phyloP scores from a whole-genome alignment of 768 basidiomycete species.

The Lentinula raphanica region DNA sequence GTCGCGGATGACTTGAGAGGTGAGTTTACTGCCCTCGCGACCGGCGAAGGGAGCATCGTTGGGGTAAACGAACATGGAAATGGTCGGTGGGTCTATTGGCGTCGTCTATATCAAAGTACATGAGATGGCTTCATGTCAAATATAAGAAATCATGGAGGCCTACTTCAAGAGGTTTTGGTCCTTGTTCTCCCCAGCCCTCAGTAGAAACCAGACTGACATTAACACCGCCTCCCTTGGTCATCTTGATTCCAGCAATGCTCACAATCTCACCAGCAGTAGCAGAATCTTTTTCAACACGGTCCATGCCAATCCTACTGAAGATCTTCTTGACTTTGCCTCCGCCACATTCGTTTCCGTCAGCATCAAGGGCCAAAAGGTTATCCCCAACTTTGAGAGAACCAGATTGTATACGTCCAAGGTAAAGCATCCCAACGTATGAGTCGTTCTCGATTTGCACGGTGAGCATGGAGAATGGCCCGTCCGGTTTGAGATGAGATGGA shows the following conservation, averaged over 20 bases:
- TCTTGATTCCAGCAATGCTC: conserved; percentile 40
- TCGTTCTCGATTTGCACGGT: conserved; percentile 48
- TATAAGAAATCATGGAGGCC: conserved; percentile 7
- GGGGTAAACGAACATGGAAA: conserved; percentile 41
- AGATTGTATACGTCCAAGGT: conserved; percentile 41
- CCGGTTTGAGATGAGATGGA: conserved; percentile 31
- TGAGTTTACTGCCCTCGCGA: conserved; percentile 42
- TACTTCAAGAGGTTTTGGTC: conserved; percentile 35
- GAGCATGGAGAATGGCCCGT: conserved; percentile 44
- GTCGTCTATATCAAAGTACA: conserved; percentile 24
- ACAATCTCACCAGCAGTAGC: conserved; percentile 47
- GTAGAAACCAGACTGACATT: conserved; percentile 40
- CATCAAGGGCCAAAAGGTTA: conserved; percentile 32
- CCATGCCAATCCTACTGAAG: conserved; percentile 32
- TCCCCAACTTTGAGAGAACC: conserved; percentile 37
- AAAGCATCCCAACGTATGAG: conserved; percentile 44
- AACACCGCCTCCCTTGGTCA: conserved; percentile 33
- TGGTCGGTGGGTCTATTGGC: conserved; percentile 47
- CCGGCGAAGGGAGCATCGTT: conserved; percentile 45
- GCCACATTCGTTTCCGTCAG: conserved; percentile 40
- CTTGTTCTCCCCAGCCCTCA: conserved; percentile 38
- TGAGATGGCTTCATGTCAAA: not conserved
- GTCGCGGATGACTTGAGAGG: conserved; percentile 43
- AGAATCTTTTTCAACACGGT: conserved; percentile 36
- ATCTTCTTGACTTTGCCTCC: conserved; percentile 48